Evolutionary conservation across 768 basidiomycete species (phyloP).

Genomic region (Xerocomellus intermedius): DNA sequence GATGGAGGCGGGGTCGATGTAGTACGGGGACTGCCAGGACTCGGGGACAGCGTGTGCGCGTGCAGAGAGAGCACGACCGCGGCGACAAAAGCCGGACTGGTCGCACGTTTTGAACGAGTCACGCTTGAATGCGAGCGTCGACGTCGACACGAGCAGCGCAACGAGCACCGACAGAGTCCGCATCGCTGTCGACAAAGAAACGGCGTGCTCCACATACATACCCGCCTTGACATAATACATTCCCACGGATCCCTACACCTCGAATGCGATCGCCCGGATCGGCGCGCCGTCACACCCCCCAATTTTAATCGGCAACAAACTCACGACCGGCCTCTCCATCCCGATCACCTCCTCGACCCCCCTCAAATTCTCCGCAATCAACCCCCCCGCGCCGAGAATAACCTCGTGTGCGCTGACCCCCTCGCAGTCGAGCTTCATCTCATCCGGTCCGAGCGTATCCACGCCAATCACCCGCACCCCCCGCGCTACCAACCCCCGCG

Average conservation of each 20-base stretch:
- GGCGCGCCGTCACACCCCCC: conserved; percentile 65
- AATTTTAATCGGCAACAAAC: conserved; percentile 56
- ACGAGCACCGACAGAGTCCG: conserved; percentile 29
- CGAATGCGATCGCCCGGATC: conserved; percentile 55
- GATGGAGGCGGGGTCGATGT: conserved; percentile 59
- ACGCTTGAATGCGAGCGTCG: conserved; percentile 60
- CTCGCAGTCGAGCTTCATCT: conserved; percentile 22
- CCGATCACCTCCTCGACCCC: conserved; percentile 45
- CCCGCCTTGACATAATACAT: conserved; percentile 6
- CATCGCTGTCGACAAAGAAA: conserved; percentile 8
- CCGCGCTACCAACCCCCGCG: conserved; percentile 43
- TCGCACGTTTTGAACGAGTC: conserved; percentile 93
- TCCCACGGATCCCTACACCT: conserved; percentile 13
- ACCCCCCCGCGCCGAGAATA: conserved; percentile 56
- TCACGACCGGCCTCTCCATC: conserved; percentile 42
- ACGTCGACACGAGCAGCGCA: conserved; percentile 30
- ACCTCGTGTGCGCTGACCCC: conserved; percentile 45
- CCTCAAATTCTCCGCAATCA: conserved; percentile 70
- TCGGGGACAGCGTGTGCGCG: conserved; percentile 62
- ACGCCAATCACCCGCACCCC: conserved; percentile 59
- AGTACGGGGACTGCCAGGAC: conserved; percentile 86
- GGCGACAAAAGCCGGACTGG: conserved; percentile 94
- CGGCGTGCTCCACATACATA: background rate
- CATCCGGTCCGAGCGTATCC: conserved; percentile 67
- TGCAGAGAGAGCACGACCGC: conserved; percentile 78